These are phyloP conservation scores for Diaporthe humulicola DNA, from an alignment of 2,329 filamentous ascomycete species.

Conservation along the genomic window DNA sequence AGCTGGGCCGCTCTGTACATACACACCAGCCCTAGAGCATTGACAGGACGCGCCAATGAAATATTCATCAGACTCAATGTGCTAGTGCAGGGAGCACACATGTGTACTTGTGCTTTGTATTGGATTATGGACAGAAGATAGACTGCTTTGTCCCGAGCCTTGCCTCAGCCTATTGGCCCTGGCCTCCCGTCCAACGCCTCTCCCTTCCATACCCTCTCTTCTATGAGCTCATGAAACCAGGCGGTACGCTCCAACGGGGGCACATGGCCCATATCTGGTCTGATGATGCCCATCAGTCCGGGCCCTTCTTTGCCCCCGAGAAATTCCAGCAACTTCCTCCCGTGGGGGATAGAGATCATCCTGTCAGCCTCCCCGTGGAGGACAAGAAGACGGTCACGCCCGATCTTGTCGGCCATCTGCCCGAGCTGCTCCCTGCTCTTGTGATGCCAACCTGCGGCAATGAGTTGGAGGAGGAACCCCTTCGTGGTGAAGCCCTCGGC, in stretches of 20 bases:
- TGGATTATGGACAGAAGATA: not conserved
- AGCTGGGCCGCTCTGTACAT: not conserved
- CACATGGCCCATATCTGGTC: constrained; percentile 83
- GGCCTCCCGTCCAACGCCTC: constrained; percentile 55
- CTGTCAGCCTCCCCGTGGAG: constrained; percentile 81
- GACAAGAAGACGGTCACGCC: constrained; percentile 80
- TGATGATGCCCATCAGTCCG: constrained; percentile 63
- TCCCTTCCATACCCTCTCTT: constrained; percentile 67
- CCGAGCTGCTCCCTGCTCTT: constrained; percentile 78
- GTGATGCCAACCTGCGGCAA: constrained; percentile 84
- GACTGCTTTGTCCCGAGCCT: not conserved
- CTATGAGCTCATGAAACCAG: constrained; percentile 77
- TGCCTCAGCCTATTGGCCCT: constrained; percentile 7
- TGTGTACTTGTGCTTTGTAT: not conserved
- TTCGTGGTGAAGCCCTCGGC: constrained; percentile 70
- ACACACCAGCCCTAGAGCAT: not conserved
- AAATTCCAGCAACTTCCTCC: constrained; percentile 74
- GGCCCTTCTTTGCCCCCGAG: constrained; percentile 57
- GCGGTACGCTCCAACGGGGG: constrained; percentile 77
- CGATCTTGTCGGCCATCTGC: constrained; percentile 76
- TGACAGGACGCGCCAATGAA: not conserved
- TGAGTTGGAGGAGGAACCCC: constrained; percentile 82
- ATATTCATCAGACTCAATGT: not conserved
- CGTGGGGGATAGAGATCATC: constrained; percentile 84
- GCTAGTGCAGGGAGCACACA: not conserved